Conservation (phyloP, 2,329 filamentous ascomycete genomes). For the Neofusicoccum sp. region DNA sequence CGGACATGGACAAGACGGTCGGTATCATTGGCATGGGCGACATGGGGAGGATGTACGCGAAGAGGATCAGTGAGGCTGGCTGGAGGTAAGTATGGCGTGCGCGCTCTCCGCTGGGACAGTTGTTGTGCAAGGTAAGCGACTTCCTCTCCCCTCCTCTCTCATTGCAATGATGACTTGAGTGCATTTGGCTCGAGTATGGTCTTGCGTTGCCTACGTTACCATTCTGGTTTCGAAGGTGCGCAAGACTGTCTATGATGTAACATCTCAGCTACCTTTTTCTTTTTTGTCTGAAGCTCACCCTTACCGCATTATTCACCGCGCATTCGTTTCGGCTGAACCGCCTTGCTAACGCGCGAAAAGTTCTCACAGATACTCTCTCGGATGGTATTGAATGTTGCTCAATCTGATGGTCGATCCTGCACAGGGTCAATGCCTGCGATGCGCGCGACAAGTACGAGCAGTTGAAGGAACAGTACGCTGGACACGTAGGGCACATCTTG, state of each 20-base stretch:
- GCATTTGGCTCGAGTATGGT: slow-evolving; percentile 99
- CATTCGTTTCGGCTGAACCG: neutral
- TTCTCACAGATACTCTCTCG: slow-evolving; percentile 25
- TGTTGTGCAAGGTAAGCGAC: slow-evolving; percentile 38
- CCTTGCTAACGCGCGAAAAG: slow-evolving; percentile 24
- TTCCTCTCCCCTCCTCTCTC: slow-evolving; percentile 23
- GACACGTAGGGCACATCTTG: slow-evolving; percentile 69
- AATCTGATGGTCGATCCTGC: slow-evolving; percentile 33
- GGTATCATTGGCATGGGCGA: slow-evolving; percentile 99
- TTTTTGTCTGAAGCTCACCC: slow-evolving; percentile 73
- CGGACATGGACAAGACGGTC: slow-evolving; percentile 59
- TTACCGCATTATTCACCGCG: neutral
- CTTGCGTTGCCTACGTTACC: slow-evolving; percentile 64
- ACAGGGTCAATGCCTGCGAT: slow-evolving; percentile 93
- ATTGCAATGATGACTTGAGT: slow-evolving; percentile 97
- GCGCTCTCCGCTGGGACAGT: slow-evolving; percentile 28
- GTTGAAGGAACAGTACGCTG: slow-evolving; percentile 78
- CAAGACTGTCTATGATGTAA: slow-evolving; percentile 94
- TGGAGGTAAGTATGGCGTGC: slow-evolving; percentile 76
- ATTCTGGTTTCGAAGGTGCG: slow-evolving; percentile 70
- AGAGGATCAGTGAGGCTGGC: slow-evolving; percentile 82
- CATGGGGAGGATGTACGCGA: slow-evolving; percentile 99
- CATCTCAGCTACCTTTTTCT: slow-evolving; percentile 96
- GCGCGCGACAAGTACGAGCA: slow-evolving; percentile 83
- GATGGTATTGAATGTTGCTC: neutral